phyloP scores from a whole-genome alignment of 441 rosid species.

The Bocquillonia castaneifolia region DNA sequence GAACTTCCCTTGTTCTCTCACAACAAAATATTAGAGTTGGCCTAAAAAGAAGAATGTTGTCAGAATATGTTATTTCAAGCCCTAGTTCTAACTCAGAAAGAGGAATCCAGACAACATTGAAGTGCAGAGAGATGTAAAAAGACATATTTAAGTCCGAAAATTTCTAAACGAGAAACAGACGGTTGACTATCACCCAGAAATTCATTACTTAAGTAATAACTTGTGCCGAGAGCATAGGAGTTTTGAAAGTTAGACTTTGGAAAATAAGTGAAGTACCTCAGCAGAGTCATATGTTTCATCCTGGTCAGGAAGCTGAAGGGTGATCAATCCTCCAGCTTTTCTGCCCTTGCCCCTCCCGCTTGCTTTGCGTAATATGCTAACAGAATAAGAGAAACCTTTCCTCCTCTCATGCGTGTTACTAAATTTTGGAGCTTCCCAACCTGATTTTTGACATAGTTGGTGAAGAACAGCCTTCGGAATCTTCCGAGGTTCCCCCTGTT shows the following conservation, averaged over 20 bases:
- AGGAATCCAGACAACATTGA: not conserved
- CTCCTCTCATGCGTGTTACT: constrained; percentile 50
- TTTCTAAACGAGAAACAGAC: not conserved
- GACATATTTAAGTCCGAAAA: not conserved
- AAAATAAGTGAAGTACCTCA: constrained; percentile 49
- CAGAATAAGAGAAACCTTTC: constrained; percentile 49
- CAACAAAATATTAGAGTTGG: not conserved
- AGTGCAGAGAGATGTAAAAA: not conserved
- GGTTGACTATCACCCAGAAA: not conserved
- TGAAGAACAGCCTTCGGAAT: constrained; percentile 88
- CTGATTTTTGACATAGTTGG: constrained; percentile 83
- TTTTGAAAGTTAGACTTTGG: constrained; percentile 9
- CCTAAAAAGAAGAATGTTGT: not conserved
- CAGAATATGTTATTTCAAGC: not conserved
- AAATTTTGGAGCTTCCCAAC: constrained; percentile 96
- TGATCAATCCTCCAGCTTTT: constrained; percentile 77
- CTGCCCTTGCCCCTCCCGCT: constrained; percentile 87
- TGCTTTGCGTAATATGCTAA: constrained; percentile 83
- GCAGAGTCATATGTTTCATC: constrained; percentile 52
- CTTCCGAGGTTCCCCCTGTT: constrained; percentile 71
- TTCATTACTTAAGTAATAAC: constrained; percentile 11
- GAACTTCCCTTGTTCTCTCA: not conserved
- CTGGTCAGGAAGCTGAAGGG: constrained; percentile 70
- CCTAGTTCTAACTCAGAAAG: not conserved
- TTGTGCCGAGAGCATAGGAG: constrained; percentile 3